A percentile compares a stretch with the other conserved stretches of the same genome.
These are phyloP conservation scores for Ustilago trichophora DNA, from an alignment of 1,284 basidiomycete genomes.

Conservation along the genomic window DNA sequence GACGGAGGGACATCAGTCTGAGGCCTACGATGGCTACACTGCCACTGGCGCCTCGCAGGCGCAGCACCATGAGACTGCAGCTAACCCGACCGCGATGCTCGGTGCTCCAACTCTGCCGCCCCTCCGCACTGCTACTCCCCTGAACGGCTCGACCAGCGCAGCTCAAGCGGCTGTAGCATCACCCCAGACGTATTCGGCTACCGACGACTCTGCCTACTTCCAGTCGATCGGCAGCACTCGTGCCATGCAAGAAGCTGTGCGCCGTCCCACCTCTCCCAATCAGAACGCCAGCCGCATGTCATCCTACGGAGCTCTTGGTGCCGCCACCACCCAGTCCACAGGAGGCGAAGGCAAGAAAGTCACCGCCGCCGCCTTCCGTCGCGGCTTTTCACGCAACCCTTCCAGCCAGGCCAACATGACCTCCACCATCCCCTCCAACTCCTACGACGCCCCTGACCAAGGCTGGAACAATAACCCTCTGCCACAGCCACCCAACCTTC, in stretches of 20 bases:
- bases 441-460: constrained; percentile 10
- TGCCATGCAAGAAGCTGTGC: constrained; percentile 53
- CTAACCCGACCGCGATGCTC: constrained; percentile 15
- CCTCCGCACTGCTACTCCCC: constrained; percentile 39
- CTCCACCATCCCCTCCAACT: not conserved
- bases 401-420: constrained; percentile 36
- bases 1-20: constrained; percentile 27
- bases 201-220: constrained; percentile 52
- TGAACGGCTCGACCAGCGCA: constrained; percentile 18
- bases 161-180: constrained; percentile 9
- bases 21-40: constrained; percentile 44
- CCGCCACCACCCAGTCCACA: not conserved
- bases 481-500: constrained; percentile 15
- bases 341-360: constrained; percentile 55
- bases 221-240: constrained; percentile 55
- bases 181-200: constrained; percentile 16
- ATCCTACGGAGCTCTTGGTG: constrained; percentile 30
- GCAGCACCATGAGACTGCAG: constrained; percentile 2
- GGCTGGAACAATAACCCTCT: constrained; percentile 11
- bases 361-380: constrained; percentile 58
- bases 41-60: not conserved
- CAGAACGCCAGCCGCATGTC: constrained; percentile 6
- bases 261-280: constrained; percentile 43
- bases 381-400: constrained; percentile 52
- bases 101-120: constrained; percentile 50